A percentile compares a stretch with the other conserved stretches of the same genome.
These are phyloP conservation scores for Lignosus rhinocerotis DNA, from an alignment of 1,284 basidiomycete genomes.

Conservation along the genomic window DNA sequence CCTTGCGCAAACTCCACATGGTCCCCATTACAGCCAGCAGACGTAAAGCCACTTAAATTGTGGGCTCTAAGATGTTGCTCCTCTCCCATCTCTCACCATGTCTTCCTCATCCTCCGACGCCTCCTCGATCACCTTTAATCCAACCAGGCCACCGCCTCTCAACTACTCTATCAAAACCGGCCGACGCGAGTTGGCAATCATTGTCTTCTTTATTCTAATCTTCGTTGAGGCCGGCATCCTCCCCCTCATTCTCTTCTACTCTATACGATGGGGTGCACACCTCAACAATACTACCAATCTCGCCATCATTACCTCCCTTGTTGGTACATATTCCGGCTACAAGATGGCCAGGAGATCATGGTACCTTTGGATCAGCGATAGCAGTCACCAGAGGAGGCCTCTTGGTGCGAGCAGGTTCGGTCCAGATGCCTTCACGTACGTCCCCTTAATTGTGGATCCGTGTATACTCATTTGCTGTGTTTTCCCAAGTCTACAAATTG, in stretches of 20 bases:
- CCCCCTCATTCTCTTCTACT: slow-evolving; percentile 37
- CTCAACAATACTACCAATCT: slow-evolving; percentile 34
- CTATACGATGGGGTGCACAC: slow-evolving; percentile 35
- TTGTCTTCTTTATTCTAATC: slow-evolving; percentile 31
- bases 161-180: slow-evolving; percentile 31
- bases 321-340: slow-evolving; percentile 35
- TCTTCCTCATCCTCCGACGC: slow-evolving; percentile 11
- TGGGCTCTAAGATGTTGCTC: neutral
- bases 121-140: slow-evolving; percentile 13
- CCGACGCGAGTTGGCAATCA: slow-evolving; percentile 28
- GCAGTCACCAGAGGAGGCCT: slow-evolving; percentile 30
- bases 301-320: slow-evolving; percentile 36
- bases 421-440: slow-evolving; percentile 34
- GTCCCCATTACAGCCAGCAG: too few relatives aligned
- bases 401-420: slow-evolving; percentile 34
- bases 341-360: slow-evolving; percentile 32
- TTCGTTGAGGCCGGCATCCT: slow-evolving; percentile 35
- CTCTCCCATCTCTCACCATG: slow-evolving; percentile 5
- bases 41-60: slow-evolving; percentile 12
- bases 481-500: slow-evolving; percentile 23
- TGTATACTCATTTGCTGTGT: neutral
- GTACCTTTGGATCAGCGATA: slow-evolving; percentile 30
- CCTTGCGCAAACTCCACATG: too few relatives aligned
- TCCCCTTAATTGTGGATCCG: neutral
- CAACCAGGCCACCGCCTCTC: slow-evolving; percentile 28